Conservation (phyloP, 2,329 filamentous ascomycete genomes). For the Cephalotrichum gorgonifer region DNA sequence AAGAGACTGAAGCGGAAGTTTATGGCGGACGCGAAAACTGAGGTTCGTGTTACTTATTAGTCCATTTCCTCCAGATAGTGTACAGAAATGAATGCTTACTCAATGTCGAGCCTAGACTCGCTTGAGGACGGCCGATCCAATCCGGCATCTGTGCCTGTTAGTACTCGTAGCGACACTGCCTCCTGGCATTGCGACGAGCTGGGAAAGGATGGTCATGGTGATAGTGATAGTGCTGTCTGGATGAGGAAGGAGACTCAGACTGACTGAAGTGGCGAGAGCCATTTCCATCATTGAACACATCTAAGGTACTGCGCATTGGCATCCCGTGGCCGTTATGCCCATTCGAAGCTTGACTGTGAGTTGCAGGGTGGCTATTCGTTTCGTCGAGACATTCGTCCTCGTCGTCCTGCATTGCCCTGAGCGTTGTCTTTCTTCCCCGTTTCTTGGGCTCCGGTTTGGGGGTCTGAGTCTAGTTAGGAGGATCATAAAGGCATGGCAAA, state of each 20-base stretch:
- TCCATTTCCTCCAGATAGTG: background rate
- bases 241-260: background rate
- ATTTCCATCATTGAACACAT: slow-evolving; percentile 1
- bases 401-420: background rate
- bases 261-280: slow-evolving; percentile 1
- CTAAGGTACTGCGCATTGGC: background rate
- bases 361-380: background rate
- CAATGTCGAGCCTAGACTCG: background rate
- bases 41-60: background rate
- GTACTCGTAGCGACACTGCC: background rate
- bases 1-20: slow-evolving; percentile 1
- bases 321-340: no score
- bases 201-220: background rate
- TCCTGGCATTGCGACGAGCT: background rate
- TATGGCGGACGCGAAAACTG: background rate
- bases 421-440: background rate
- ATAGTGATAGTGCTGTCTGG: background rate
- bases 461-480: background rate
- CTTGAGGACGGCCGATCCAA: background rate
- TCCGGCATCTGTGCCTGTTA: background rate
- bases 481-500: background rate
- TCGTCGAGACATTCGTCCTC: background rate
- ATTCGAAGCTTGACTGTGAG: no score
- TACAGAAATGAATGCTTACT: background rate
- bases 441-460: background rate